phyloP scores from a whole-genome alignment of 345 rosid species.

The Hibiscus mutabilis region DNA sequence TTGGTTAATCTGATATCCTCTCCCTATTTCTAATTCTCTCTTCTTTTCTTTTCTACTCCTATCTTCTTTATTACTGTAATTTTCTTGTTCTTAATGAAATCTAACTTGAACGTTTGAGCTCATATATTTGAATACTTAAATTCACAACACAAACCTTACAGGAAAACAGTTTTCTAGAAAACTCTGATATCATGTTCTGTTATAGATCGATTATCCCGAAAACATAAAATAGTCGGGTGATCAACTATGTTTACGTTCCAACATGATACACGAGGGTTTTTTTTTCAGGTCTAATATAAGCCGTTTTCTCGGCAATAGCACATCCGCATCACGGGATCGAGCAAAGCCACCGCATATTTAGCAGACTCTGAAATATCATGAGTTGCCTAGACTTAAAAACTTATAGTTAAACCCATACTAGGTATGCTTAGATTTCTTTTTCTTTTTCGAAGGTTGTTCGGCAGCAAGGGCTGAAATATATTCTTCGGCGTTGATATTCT shows the following conservation, averaged over 20 bases:
- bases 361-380: background rate
- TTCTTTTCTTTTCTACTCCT: no score
- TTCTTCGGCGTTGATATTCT: slow-evolving; percentile 51
- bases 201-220: background rate
- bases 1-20: no score
- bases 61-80: no score
- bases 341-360: background rate
- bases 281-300: background rate
- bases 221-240: background rate
- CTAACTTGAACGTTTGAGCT: no score
- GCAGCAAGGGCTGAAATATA: slow-evolving; percentile 41
- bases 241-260: background rate
- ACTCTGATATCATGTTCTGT: background rate
- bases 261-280: background rate
- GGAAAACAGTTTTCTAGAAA: background rate
- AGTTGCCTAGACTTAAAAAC: background rate
- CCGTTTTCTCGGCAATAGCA: background rate
- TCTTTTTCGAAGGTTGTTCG: slow-evolving; percentile 26
- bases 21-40: no score
- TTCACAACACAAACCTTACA: background rate
- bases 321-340: background rate
- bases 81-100: no score
- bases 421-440: slow-evolving; percentile 31
- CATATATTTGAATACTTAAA: no score
- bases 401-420: background rate